Base-by-base conservation (phyloP, 495 filamentous ascomycete species). In the Aspergillus sparsus region DNA sequence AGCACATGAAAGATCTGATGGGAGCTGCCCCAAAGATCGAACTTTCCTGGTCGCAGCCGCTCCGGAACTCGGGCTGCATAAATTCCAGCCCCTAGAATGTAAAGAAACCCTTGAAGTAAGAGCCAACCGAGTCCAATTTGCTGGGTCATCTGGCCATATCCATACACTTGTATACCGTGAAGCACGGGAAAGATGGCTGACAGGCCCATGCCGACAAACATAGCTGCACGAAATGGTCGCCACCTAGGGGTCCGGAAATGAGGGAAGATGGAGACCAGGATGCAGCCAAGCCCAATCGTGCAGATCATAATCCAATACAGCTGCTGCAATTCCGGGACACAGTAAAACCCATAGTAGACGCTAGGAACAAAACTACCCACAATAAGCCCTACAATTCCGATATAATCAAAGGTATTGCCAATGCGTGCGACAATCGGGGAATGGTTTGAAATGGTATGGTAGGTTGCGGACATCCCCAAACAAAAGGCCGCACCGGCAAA, bases 141-240 rank as follows among this genome's bases (percentile, higher is more conserved):
- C 32, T 84, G 74, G 33, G 86, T 78, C 67, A 90, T 79, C 55
- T 78, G 75, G 13, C 69, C 67, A 12, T 77, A 51, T 9, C 87
- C 87, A 66, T 89, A 90, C 11, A 89, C 66, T 16, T 62, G 55
- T 36, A 94, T 49, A 12, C 89, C 91, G 68, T 96, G 91, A 49
- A 91, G 45, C 16, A 91, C 84, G 0, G 94, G 94, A 53, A 97
- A 79, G 16, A 93, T 76, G 7, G 89, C 92, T 10, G 90, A 96
- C 45, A 92, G 75, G 9, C 94, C 94, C 76, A 98, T 88, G 31
- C 82, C 83, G 42, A 96, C 87, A 71, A 97, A 98, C 91, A 98
- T 96, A 55, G 81, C 77, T 9, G 95, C 92, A 42, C 94, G 86
- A 70, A 95, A 92, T 12, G 91, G 90, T 12, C 93, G 81, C 85